Percentiles rank a stretch among this genome's conserved stretches.
These are phyloP conservation scores for Rhodotorula taiwanensis DNA, from an alignment of 768 basidiomycete species.

Conservation along the genomic window DNA sequence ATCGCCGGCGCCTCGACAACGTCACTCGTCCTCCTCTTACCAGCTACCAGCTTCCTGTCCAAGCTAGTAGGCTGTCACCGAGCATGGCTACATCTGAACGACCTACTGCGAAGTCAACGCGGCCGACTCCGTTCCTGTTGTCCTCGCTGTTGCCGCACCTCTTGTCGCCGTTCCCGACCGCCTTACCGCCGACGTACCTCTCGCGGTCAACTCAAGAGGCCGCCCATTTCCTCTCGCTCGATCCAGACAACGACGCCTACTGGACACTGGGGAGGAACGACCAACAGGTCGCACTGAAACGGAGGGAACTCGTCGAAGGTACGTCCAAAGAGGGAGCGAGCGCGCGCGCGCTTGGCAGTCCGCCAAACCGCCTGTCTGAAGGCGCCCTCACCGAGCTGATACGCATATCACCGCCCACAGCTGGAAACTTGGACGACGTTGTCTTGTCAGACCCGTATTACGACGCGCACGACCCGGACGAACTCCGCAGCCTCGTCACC, in stretches of 20 bases:
- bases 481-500: neutral
- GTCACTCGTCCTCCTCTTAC: too few species aligned
- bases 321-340: neutral
- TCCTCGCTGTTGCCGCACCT: constrained; percentile 1
- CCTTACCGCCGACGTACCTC: neutral
- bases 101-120: neutral
- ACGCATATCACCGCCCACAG: neutral
- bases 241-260: constrained; percentile 1
- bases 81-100: too few species aligned
- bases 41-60: too few species aligned
- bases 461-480: constrained; percentile 8
- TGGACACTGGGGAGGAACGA: constrained; percentile 1
- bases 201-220: neutral
- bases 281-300: neutral
- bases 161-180: neutral
- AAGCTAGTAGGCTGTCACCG: too few species aligned
- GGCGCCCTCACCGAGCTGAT: too few species aligned
- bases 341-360: neutral
- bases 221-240: constrained; percentile 4
- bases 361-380: too few species aligned
- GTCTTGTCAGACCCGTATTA: neutral
- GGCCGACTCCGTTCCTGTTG: constrained; percentile 10
- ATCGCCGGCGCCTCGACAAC: too few species aligned
- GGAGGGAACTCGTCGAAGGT: constrained; percentile 10
- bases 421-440: constrained; percentile 7